Evolutionary conservation across 176 grass and related monocot species (phyloP).

Genomic region (Oryza meridionalis): DNA sequence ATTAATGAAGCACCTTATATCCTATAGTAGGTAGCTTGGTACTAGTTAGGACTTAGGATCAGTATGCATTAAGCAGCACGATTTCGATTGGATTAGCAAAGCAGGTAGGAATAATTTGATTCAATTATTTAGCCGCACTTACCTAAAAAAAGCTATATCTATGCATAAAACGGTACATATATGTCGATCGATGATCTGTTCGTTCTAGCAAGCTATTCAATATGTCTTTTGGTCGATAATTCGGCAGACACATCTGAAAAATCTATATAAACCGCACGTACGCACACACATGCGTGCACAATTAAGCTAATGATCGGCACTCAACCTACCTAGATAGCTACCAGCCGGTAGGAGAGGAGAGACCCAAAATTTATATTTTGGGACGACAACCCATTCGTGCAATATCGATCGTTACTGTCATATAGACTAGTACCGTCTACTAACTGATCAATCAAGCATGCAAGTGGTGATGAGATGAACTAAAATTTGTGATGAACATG

Average conservation of each 20-base stretch:
- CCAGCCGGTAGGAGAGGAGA: not conserved
- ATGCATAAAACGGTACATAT: not conserved
- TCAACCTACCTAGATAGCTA: not conserved
- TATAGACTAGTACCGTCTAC: not conserved
- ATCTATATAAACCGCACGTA: not conserved
- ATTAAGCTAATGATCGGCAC: not conserved
- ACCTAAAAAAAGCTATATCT: not conserved
- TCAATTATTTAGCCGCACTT: not conserved
- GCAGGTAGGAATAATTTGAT: not conserved
- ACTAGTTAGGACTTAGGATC: not conserved
- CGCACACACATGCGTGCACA: slow-evolving; percentile 21
- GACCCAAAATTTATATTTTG: not conserved
- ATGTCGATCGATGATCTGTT: not conserved
- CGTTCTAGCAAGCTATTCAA: not conserved
- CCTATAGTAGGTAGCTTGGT: not conserved
- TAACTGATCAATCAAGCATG: not conserved
- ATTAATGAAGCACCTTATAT: not conserved
- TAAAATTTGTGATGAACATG: not conserved
- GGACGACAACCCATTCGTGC: slow-evolving; percentile 51
- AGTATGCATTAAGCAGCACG: not conserved
- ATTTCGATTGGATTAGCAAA: not conserved
- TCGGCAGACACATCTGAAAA: not conserved
- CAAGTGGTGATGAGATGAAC: not conserved
- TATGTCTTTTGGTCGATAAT: slow-evolving; percentile 2
- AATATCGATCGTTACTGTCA: not conserved